phyloP scores from a whole-genome alignment of 208 protist genomes.

The Phytomonas francai region DNA sequence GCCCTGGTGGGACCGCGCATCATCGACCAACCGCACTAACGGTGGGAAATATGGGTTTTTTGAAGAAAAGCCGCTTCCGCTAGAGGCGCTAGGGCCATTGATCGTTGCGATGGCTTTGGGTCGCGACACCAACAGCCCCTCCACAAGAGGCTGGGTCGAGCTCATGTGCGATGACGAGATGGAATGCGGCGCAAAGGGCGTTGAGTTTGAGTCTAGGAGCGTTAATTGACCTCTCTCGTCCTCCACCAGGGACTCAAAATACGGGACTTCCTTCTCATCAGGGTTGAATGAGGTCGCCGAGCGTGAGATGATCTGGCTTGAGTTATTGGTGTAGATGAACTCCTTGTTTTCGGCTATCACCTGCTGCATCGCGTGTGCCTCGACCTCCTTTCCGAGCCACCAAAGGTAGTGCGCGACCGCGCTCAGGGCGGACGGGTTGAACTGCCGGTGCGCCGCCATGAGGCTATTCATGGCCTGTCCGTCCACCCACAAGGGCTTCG shows the following conservation, averaged over 20 bases:
- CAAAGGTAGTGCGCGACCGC: conserved; percentile 13
- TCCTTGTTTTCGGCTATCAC: conserved; percentile 8
- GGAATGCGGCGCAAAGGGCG: neutral
- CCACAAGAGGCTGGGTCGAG: neutral
- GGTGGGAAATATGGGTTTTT: neutral
- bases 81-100: neutral
- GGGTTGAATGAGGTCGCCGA: neutral
- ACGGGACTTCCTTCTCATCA: neutral
- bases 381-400: conserved; percentile 16
- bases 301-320: neutral
- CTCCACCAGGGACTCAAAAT: neutral
- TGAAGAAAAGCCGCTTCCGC: neutral
- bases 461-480: neutral
- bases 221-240: neutral
- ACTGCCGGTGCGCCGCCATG: conserved; percentile 12
- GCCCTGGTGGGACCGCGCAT: neutral
- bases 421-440: conserved; percentile 5
- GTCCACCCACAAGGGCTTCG: neutral
- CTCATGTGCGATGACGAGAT: neutral
- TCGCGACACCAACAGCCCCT: neutral
- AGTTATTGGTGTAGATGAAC: neutral
- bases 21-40: neutral
- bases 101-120: neutral
- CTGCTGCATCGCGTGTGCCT: conserved; percentile 12
- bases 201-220: neutral